Evolutionary conservation across 257 asterid species (phyloP).

Genomic region (Solanum peruvianum): DNA sequence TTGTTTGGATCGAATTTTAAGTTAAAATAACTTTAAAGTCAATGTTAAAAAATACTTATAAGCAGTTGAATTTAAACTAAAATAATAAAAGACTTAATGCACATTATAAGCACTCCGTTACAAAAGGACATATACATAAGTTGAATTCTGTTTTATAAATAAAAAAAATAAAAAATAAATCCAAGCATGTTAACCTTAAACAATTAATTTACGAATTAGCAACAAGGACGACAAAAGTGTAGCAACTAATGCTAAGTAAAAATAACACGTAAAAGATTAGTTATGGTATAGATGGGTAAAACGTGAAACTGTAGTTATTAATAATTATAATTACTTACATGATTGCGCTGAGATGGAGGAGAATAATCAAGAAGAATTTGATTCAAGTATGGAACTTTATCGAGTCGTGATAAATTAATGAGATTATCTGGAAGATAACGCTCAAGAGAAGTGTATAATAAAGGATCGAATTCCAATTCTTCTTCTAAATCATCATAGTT

Average conservation of each 20-base stretch:
- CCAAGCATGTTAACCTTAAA: not conserved
- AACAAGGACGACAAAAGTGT: not conserved
- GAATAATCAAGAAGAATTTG: not conserved
- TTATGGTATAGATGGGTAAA: not conserved
- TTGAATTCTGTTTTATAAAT: too few species aligned
- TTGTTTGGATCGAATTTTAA: not conserved
- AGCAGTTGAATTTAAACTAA: not conserved
- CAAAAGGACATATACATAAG: not conserved
- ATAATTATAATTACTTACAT: not conserved
- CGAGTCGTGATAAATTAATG: not conserved
- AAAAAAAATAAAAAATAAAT: too few species aligned
- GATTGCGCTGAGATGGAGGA: not conserved
- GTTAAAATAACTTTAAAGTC: not conserved
- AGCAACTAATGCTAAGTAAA: not conserved
- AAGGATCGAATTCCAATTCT: conserved; percentile 29
- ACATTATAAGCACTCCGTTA: not conserved
- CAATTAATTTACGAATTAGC: not conserved
- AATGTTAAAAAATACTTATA: too few species aligned
- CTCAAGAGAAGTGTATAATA: conserved; percentile 63
- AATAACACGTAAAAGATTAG: not conserved
- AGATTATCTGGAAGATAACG: conserved; percentile 50
- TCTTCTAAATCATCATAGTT: conserved; percentile 60
- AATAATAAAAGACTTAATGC: too few species aligned
- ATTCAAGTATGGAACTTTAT: not conserved
- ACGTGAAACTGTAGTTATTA: not conserved